phyloP scores from a whole-genome alignment of 2,329 filamentous ascomycete genomes.

The Penicillium sp. region DNA sequence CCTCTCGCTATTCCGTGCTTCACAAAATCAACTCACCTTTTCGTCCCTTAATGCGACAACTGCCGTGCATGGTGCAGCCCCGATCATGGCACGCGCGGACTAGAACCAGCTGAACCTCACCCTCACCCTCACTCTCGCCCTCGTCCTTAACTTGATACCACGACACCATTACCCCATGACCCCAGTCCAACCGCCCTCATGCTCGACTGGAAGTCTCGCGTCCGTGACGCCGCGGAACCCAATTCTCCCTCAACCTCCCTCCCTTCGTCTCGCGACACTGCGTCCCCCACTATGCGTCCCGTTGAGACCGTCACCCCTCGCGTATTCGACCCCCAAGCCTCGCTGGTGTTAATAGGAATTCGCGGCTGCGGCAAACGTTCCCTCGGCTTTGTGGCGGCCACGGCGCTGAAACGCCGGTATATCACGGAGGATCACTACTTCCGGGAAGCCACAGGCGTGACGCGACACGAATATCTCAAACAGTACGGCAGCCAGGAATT shows the following conservation, averaged over 20 bases:
- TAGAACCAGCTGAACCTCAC: constrained; percentile 5
- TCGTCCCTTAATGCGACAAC: constrained; percentile 9
- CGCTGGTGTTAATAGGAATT: constrained; percentile 48
- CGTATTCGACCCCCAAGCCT: constrained; percentile 43
- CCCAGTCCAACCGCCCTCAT: constrained; percentile 10
- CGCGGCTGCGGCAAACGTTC: constrained; percentile 51
- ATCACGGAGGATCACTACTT: constrained; percentile 52
- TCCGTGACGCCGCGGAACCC: constrained; percentile 10
- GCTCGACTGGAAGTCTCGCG: constrained; percentile 16
- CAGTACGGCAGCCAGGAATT: constrained; percentile 47
- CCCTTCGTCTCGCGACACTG: constrained; percentile 1
- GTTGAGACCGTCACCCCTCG: constrained; percentile 22
- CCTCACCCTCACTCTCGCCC: neutral
- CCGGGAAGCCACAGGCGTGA: constrained; percentile 45
- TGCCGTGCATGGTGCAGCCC: constrained; percentile 1
- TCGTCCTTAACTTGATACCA: neutral
- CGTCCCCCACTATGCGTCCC: constrained; percentile 21
- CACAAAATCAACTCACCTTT: no score
- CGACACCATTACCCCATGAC: no score
- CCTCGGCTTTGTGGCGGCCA: constrained; percentile 48
- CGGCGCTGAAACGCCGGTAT: constrained; percentile 47
- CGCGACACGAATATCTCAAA: constrained; percentile 48
- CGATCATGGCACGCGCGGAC: constrained; percentile 12
- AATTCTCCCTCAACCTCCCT: constrained; percentile 1
- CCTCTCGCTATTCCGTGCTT: no score